Evolutionary conservation across 495 filamentous ascomycete species (phyloP).

Genomic region (Echria macrotheca): DNA sequence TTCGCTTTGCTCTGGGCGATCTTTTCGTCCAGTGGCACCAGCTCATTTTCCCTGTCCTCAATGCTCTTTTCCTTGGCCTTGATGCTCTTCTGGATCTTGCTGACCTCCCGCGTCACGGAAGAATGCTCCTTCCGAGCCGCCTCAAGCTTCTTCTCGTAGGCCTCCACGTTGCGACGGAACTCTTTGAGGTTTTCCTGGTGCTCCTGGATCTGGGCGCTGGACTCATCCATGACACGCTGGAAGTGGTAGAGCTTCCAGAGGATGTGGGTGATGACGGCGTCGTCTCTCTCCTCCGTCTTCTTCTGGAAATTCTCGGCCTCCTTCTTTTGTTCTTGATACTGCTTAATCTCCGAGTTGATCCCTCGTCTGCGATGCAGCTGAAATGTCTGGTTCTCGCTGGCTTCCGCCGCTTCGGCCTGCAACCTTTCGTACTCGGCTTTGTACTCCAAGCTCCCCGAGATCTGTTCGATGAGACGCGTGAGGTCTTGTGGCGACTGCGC

Average conservation of each 20-base stretch:
- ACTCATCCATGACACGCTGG: conserved; percentile 86
- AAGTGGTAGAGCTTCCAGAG: conserved; percentile 97
- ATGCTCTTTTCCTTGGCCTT: conserved; percentile 82
- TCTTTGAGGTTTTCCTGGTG: conserved; percentile 97
- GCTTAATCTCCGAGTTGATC: conserved; percentile 97
- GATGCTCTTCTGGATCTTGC: conserved; percentile 75
- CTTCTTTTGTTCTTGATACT: conserved; percentile 94
- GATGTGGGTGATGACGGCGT: conserved; percentile 89
- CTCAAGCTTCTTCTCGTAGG: conserved; percentile 76
- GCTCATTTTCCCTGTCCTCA: conserved; percentile 73
- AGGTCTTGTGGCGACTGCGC: conserved; percentile 88
- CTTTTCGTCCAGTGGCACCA: conserved; percentile 91
- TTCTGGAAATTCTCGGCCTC: conserved; percentile 88
- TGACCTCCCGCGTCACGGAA: conserved; percentile 70
- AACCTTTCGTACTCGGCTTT: conserved; percentile 91
- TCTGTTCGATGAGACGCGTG: conserved; percentile 95
- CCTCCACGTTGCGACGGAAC: conserved; percentile 78
- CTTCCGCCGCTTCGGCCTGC: conserved; percentile 77
- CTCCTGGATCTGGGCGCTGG: conserved; percentile 82
- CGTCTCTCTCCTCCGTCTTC: conserved; percentile 83
- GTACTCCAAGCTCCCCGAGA: conserved; percentile 91
- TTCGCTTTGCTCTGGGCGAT: conserved; percentile 73
- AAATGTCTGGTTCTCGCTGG: conserved; percentile 78
- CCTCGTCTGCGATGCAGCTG: conserved; percentile 82
- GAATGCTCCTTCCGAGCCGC: conserved; percentile 83